These are phyloP conservation scores for Fraxinus xanthoxyloides DNA, from an alignment of 305 asterid genomes.

Conservation along the genomic window DNA sequence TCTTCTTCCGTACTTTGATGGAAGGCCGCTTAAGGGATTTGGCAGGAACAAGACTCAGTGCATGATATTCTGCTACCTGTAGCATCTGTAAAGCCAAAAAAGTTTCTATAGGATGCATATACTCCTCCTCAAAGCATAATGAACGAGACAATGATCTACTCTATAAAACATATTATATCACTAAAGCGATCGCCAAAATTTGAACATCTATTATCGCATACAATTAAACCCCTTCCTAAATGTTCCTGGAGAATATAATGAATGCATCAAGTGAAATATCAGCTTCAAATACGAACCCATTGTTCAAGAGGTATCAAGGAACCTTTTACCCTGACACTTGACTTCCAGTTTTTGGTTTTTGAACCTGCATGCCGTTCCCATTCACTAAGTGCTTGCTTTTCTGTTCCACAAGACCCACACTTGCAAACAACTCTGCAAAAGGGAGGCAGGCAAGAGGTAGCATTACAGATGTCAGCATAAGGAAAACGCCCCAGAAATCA, in stretches of 20 bases:
- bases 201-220: background rate
- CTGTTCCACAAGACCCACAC: conserved; percentile 88
- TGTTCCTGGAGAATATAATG: conserved; percentile 16
- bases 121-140: background rate
- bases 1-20: conserved; percentile 84
- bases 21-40: conserved; percentile 85
- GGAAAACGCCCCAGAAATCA: conserved; percentile 13
- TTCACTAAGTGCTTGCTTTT: conserved; percentile 88
- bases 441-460: conserved; percentile 14
- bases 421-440: conserved; percentile 92
- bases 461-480: conserved; percentile 21
- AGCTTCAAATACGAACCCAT: conserved; percentile 71
- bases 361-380: conserved; percentile 97
- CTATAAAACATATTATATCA: conserved; percentile 4
- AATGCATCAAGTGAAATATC: conserved; percentile 16
- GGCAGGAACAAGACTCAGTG: conserved; percentile 66
- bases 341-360: conserved; percentile 85
- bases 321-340: conserved; percentile 87
- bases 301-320: conserved; percentile 84
- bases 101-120: background rate
- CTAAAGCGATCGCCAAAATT: conserved; percentile 2
- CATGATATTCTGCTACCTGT: conserved; percentile 84
- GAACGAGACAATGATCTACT: background rate
- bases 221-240: conserved; percentile 4
- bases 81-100: conserved; percentile 65